Percentiles rank a stretch among this genome's conserved stretches.
These are phyloP conservation scores for Kwoniella mangroviensis DNA, from an alignment of 768 basidiomycete genomes.

Conservation along the genomic window DNA sequence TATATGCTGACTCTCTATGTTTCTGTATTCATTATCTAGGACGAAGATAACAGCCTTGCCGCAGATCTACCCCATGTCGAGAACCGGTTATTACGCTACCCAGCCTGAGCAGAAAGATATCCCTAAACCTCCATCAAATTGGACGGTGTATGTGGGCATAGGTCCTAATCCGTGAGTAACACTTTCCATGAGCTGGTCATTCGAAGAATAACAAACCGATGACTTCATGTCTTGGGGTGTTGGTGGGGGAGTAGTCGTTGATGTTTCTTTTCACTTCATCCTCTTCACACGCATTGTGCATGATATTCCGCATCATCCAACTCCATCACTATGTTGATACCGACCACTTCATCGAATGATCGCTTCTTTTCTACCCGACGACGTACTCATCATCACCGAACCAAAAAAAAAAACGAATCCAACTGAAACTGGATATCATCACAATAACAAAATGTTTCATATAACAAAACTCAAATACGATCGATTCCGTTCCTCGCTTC, in stretches of 20 bases:
- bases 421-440: not conserved
- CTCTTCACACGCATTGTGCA: not conserved
- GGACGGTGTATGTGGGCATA: slow-evolving; percentile 15
- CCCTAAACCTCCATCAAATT: not conserved
- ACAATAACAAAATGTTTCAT: not conserved
- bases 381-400: not conserved
- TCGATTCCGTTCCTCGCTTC: too few relatives aligned
- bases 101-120: slow-evolving; percentile 21
- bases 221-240: not conserved
- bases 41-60: slow-evolving; percentile 41
- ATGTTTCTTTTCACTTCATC: not conserved
- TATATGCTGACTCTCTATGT: slow-evolving; percentile 7
- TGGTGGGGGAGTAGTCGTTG: slow-evolving; percentile 1
- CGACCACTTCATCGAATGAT: not conserved
- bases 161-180: slow-evolving; percentile 13
- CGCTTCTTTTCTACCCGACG: not conserved
- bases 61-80: slow-evolving; percentile 49
- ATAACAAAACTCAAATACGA: not conserved
- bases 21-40: slow-evolving; percentile 21
- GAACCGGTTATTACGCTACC: slow-evolving; percentile 47
- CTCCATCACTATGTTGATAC: not conserved
- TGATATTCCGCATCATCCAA: not conserved
- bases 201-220: not conserved
- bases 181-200: not conserved
- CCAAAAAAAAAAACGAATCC: not conserved